phyloP scores from a whole-genome alignment of 345 rosid species.

The Lepidium aucheri region DNA sequence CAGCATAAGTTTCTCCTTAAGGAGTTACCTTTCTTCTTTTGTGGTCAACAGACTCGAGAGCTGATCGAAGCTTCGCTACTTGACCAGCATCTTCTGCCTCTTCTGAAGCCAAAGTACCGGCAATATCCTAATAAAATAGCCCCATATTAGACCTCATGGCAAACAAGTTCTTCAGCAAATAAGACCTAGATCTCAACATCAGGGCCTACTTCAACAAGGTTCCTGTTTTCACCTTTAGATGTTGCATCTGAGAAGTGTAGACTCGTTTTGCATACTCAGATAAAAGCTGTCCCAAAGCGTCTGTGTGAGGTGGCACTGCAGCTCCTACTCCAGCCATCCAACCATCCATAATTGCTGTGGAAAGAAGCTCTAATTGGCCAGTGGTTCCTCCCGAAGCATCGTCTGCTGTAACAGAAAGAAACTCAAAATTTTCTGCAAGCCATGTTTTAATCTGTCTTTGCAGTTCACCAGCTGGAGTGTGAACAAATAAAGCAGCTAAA shows the following conservation, averaged over 20 bases:
- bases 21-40: slow-evolving; percentile 75
- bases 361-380: slow-evolving; percentile 96
- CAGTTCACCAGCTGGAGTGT: slow-evolving; percentile 97
- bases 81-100: slow-evolving; percentile 81
- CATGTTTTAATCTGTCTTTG: slow-evolving; percentile 93
- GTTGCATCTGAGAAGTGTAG: slow-evolving; percentile 88
- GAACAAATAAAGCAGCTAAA: slow-evolving; percentile 95
- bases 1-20: neutral
- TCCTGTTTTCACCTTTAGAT: slow-evolving; percentile 59
- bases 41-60: slow-evolving; percentile 96
- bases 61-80: slow-evolving; percentile 86
- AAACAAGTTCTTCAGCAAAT: neutral
- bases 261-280: slow-evolving; percentile 93
- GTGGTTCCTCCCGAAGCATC: slow-evolving; percentile 72
- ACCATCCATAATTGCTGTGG: slow-evolving; percentile 99
- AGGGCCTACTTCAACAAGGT: neutral
- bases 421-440: slow-evolving; percentile 93
- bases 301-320: slow-evolving; percentile 90
- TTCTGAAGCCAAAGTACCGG: slow-evolving; percentile 89
- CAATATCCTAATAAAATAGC: slow-evolving; percentile 58
- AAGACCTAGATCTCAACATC: neutral
- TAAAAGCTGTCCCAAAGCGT: slow-evolving; percentile 93
- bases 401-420: slow-evolving; percentile 82
- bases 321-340: slow-evolving; percentile 99
- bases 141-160: neutral